Evolutionary conservation across 1,139 yeast genomes (phyloP).

Genomic region (Tardiomyces blankii): DNA sequence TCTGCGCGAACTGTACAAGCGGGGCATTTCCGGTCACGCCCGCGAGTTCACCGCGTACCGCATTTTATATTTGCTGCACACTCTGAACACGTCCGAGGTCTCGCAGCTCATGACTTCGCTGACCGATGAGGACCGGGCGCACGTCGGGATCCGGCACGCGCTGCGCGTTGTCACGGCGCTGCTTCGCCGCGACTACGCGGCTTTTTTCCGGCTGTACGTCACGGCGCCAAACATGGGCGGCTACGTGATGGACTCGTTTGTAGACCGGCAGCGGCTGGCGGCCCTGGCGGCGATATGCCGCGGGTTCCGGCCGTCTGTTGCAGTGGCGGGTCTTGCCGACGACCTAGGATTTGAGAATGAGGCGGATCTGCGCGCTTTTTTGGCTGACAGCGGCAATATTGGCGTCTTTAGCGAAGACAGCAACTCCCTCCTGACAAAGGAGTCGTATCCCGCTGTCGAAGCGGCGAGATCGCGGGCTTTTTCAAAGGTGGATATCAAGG

Average conservation of each 20-base stretch:
- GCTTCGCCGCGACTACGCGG: constrained; percentile 40
- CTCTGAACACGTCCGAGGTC: constrained; percentile 41
- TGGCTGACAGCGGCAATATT: constrained; percentile 26
- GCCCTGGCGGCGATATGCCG: constrained; percentile 49
- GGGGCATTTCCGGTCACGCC: constrained; percentile 26
- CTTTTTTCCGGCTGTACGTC: constrained; percentile 37
- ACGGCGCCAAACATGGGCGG: constrained; percentile 33
- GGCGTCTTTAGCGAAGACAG: constrained; percentile 25
- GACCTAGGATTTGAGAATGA: constrained; percentile 37
- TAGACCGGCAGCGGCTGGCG: constrained; percentile 46
- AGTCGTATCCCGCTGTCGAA: constrained; percentile 38
- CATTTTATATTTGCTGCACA: constrained; percentile 66
- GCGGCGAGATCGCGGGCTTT: constrained; percentile 33
- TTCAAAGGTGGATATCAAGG: constrained; percentile 79
- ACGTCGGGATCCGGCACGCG: constrained; percentile 33
- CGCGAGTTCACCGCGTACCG: constrained; percentile 66
- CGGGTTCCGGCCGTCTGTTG: constrained; percentile 44
- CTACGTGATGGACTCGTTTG: constrained; percentile 36
- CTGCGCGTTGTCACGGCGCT: constrained; percentile 35
- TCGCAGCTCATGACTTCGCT: constrained; percentile 15
- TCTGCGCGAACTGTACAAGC: constrained; percentile 44
- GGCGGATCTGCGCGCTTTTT: constrained; percentile 30
- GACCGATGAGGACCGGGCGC: constrained; percentile 14
- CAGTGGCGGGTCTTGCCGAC: constrained; percentile 33
- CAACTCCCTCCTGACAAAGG: constrained; percentile 28